Evolutionary conservation across 2,329 filamentous ascomycete genomes (phyloP).

Genomic region (Cladosporium sphaerospermum): DNA sequence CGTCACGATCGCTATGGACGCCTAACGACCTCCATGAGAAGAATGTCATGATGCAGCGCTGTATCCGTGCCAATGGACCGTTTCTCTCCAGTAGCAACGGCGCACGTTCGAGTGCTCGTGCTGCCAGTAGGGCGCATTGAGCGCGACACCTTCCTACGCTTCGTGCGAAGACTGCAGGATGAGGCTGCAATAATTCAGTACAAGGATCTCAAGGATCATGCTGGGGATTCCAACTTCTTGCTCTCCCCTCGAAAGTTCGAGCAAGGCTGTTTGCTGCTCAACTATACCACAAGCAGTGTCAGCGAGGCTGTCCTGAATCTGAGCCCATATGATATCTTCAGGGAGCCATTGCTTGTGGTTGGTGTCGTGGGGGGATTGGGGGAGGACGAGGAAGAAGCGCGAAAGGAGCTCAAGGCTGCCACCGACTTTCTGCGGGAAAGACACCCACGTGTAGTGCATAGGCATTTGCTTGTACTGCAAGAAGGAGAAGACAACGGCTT

Average conservation of each 20-base stretch:
- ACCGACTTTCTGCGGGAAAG: constrained; percentile 26
- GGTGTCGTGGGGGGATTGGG: constrained; percentile 67
- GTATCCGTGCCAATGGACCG: constrained; percentile 51
- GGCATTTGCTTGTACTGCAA: constrained; percentile 25
- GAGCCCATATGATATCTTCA: constrained; percentile 83
- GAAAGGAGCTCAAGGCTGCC: constrained; percentile 25
- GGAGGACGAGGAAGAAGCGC: constrained; percentile 44
- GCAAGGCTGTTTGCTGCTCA: constrained; percentile 78
- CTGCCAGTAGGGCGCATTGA: constrained; percentile 83
- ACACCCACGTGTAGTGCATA: constrained; percentile 28
- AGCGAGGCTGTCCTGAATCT: constrained; percentile 73
- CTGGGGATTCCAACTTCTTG: constrained; percentile 15
- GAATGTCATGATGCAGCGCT: neutral
- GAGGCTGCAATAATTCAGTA: constrained; percentile 64
- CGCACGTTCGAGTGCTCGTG: constrained; percentile 80
- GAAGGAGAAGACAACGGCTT: constrained; percentile 7
- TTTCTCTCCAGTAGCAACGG: constrained; percentile 83
- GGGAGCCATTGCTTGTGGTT: constrained; percentile 76
- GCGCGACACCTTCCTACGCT: constrained; percentile 69
- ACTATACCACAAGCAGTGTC: constrained; percentile 73
- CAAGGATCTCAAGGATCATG: neutral
- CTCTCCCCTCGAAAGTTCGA: constrained; percentile 84
- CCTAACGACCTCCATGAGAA: neutral
- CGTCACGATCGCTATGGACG: neutral
- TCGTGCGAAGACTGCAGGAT: constrained; percentile 68